A percentile compares a stretch with the other conserved stretches of the same genome.
Conservation (phyloP, 2,329 filamentous ascomycete genomes). For the Macroventuria anomochaeta region DNA sequence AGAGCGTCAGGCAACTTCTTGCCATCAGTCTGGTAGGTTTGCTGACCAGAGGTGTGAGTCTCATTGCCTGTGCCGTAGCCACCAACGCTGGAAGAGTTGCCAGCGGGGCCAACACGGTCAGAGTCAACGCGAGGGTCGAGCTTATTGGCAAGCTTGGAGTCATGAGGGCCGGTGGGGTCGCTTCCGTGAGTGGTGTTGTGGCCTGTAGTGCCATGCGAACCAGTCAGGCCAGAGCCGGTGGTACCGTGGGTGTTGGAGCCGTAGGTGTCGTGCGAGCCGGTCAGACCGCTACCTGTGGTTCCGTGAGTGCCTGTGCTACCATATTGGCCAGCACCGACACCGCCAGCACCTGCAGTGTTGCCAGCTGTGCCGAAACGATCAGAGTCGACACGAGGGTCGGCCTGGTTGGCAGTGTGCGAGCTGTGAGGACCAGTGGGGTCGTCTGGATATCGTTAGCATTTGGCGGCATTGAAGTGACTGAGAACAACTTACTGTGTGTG, state of each 20-base stretch:
- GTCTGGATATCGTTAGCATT: slow-evolving; percentile 21
- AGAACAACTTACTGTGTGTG: slow-evolving; percentile 23
- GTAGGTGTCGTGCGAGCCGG: slow-evolving; percentile 16
- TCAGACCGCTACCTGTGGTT: slow-evolving; percentile 11
- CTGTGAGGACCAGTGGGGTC: slow-evolving; percentile 43
- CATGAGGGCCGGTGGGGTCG: slow-evolving; percentile 28
- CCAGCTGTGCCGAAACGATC: slow-evolving; percentile 24
- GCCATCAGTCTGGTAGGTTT: slow-evolving; percentile 16
- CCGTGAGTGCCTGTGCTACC: slow-evolving; percentile 33
- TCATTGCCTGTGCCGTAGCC: slow-evolving; percentile 16
- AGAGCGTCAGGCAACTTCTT: slow-evolving; percentile 16
- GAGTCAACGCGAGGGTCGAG: slow-evolving; percentile 32
- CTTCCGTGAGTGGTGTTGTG: slow-evolving; percentile 15
- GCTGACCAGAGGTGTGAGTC: slow-evolving; percentile 18
- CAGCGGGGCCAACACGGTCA: slow-evolving; percentile 23
- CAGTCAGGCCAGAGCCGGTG: slow-evolving; percentile 13
- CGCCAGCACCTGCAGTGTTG: slow-evolving; percentile 29
- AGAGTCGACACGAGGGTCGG: slow-evolving; percentile 41
- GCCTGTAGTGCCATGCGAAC: slow-evolving; percentile 10
- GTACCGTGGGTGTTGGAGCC: slow-evolving; percentile 22
- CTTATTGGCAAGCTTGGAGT: slow-evolving; percentile 23
- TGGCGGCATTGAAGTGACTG: neutral
- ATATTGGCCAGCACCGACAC: slow-evolving; percentile 29
- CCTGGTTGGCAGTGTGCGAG: slow-evolving; percentile 36
- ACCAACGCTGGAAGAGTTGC: slow-evolving; percentile 22